Conservation (phyloP, 441 rosid genomes). For the Daphne laureola region DNA sequence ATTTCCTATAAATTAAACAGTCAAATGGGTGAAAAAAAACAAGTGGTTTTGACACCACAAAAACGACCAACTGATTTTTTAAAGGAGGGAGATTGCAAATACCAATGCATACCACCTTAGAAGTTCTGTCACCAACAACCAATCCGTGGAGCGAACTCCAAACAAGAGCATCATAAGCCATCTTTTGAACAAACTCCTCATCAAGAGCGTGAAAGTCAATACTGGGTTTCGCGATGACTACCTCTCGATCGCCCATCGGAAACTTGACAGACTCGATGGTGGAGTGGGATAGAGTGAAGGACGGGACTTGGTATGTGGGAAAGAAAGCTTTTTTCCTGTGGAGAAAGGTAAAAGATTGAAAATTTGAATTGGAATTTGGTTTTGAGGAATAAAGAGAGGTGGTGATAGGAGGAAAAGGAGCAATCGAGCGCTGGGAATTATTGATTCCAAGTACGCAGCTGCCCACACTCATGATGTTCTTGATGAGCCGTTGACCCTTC, state of each 20-base stretch:
- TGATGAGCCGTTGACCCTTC: slow-evolving; percentile 8
- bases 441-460: too few species aligned
- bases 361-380: slow-evolving; percentile 17
- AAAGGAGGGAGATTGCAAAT: neutral
- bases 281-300: slow-evolving; percentile 11
- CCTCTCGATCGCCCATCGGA: slow-evolving; percentile 44
- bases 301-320: slow-evolving; percentile 8
- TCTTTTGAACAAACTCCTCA: slow-evolving; percentile 54
- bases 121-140: slow-evolving; percentile 73
- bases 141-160: slow-evolving; percentile 97
- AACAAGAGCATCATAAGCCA: slow-evolving; percentile 89
- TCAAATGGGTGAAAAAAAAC: neutral
- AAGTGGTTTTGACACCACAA: neutral
- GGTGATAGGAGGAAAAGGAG: slow-evolving; percentile 8
- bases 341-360: slow-evolving; percentile 19
- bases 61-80: too few species aligned
- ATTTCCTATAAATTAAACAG: neutral
- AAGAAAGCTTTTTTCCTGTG: slow-evolving; percentile 3
- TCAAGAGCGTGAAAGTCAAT: slow-evolving; percentile 44
- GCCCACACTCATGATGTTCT: slow-evolving; percentile 50
- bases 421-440: slow-evolving; percentile 28
- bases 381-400: slow-evolving; percentile 9
- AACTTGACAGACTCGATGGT: slow-evolving; percentile 36
- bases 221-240: slow-evolving; percentile 15
- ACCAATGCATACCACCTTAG: slow-evolving; percentile 33